Conservation (phyloP, 345 rosid genomes). For the Sonneratia caseolaris region DNA sequence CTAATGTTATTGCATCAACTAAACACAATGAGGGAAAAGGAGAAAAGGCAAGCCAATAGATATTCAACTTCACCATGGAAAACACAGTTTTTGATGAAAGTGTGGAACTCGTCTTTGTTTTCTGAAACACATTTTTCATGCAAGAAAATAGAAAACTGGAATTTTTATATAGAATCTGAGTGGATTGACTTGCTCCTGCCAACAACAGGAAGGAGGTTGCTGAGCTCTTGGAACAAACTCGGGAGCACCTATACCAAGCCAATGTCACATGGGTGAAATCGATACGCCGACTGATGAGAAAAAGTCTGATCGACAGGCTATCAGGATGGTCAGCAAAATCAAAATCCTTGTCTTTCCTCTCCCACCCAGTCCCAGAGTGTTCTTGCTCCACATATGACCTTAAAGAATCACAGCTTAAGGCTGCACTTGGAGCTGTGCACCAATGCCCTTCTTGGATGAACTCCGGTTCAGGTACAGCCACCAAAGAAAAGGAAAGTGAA, state of each 20-base stretch:
- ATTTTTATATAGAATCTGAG: conserved; percentile 2
- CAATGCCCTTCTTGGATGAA: conserved; percentile 79
- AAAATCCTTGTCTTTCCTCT: conserved; percentile 54
- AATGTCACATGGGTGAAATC: conserved; percentile 76
- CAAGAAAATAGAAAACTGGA: background rate
- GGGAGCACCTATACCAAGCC: conserved; percentile 63
- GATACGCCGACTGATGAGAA: conserved; percentile 54
- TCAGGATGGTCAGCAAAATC: conserved; percentile 42
- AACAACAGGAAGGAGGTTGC: conserved; percentile 49
- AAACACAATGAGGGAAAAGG: background rate
- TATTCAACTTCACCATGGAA: too few relatives aligned
- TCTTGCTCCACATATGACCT: conserved; percentile 40
- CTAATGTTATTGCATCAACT: background rate
- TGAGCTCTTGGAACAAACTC: conserved; percentile 56
- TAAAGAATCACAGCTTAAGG: conserved; percentile 18
- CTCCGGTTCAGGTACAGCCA: conserved; percentile 18
- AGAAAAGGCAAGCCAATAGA: background rate
- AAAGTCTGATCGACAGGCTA: conserved; percentile 60
- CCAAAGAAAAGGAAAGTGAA: conserved; percentile 58
- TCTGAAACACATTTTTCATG: background rate
- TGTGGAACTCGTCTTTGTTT: background rate
- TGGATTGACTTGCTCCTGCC: background rate
- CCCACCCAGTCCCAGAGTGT: conserved; percentile 87
- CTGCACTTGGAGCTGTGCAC: conserved; percentile 44
- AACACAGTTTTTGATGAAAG: too few relatives aligned